These are phyloP conservation scores for Yamadazyma akitaensis DNA, from an alignment of 805 yeast genomes.

Conservation along the genomic window DNA sequence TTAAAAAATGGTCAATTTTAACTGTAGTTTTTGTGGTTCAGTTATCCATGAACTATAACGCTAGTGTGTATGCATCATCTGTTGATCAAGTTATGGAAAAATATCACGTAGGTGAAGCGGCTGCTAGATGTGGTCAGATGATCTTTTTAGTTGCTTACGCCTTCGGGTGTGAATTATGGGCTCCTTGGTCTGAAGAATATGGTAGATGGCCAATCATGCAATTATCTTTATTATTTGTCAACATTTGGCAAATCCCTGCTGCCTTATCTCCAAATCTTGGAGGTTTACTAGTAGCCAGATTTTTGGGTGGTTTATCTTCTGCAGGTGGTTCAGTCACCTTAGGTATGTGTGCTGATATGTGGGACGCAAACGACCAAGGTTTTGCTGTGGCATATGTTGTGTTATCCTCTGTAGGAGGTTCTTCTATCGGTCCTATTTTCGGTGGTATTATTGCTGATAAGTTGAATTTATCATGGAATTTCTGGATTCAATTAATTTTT, in stretches of 20 bases:
- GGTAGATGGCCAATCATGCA: slow-evolving; percentile 36
- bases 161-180: slow-evolving; percentile 34
- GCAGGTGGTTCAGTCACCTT: slow-evolving; percentile 35
- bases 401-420: slow-evolving; percentile 31
- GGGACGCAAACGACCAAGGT: slow-evolving; percentile 31
- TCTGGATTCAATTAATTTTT: slow-evolving; percentile 34
- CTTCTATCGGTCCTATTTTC: slow-evolving; percentile 27
- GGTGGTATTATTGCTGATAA: slow-evolving; percentile 34
- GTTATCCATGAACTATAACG: slow-evolving; percentile 40
- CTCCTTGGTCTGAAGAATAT: slow-evolving; percentile 34
- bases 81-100: slow-evolving; percentile 21
- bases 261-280: slow-evolving; percentile 30
- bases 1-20: slow-evolving; percentile 35
- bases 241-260: slow-evolving; percentile 31
- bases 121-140: slow-evolving; percentile 26
- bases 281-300: slow-evolving; percentile 22
- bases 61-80: slow-evolving; percentile 31
- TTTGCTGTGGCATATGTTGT: slow-evolving; percentile 32
- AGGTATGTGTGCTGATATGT: slow-evolving; percentile 34
- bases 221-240: slow-evolving; percentile 25
- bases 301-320: slow-evolving; percentile 28
- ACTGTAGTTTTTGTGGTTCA: slow-evolving; percentile 36
- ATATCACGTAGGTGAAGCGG: slow-evolving; percentile 20
- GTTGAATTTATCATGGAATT: slow-evolving; percentile 28
- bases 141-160: slow-evolving; percentile 29